Conservation (phyloP, 225 moss, liverwort and hornwort genomes). For the Neckera pumila region DNA sequence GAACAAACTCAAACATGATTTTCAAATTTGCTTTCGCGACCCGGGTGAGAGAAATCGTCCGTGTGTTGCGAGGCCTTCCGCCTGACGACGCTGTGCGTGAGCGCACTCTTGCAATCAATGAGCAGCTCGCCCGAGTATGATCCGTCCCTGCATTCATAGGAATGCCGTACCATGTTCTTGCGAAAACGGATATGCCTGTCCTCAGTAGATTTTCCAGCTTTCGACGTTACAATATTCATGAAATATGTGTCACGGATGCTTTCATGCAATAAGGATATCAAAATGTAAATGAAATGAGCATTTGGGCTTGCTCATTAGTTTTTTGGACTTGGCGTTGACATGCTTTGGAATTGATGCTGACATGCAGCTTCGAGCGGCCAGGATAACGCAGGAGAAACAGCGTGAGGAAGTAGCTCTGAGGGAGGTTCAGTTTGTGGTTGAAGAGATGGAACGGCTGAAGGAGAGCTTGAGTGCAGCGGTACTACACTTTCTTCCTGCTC, state of each 20-base stretch:
- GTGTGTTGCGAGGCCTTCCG: constrained; percentile 35
- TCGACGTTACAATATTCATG: not conserved
- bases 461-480: constrained; percentile 50
- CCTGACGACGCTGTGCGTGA: constrained; percentile 41
- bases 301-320: not conserved
- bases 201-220: not conserved
- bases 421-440: constrained; percentile 37
- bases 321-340: constrained; percentile 6
- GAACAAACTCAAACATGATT: constrained; percentile 9
- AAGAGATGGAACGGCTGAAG: constrained; percentile 47
- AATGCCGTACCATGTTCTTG: not conserved
- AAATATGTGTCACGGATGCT: not conserved
- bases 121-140: constrained; percentile 46
- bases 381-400: constrained; percentile 29
- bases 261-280: not conserved
- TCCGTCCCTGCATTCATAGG: not conserved
- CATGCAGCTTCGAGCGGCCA: constrained; percentile 51
- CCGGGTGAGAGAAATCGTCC: constrained; percentile 32
- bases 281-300: not conserved
- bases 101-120: constrained; percentile 43
- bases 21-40: constrained; percentile 24
- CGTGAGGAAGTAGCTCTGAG: constrained; percentile 42
- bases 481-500: not conserved
- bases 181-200: not conserved
- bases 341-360: constrained; percentile 7